Conservation (phyloP, 257 asterid species). For the Linderniella brevidens region DNA sequence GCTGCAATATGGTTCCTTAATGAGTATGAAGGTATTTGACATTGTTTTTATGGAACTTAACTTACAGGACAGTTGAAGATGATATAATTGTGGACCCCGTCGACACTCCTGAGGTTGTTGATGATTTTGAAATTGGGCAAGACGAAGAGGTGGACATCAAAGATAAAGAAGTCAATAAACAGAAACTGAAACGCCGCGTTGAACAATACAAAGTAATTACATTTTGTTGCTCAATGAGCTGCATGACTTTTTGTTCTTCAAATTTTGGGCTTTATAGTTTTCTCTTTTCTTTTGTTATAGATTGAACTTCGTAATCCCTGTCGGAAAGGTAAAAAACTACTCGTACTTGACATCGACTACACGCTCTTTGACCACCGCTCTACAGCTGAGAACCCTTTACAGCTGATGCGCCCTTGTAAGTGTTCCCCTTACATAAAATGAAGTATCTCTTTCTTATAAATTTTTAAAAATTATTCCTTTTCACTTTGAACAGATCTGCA, state of each 20-base stretch:
- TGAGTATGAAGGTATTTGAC: conserved; percentile 8
- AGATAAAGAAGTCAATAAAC: conserved; percentile 75
- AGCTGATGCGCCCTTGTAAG: conserved; percentile 97
- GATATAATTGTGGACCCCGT: conserved; percentile 67
- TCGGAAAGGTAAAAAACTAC: conserved; percentile 84
- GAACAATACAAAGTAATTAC: conserved; percentile 46
- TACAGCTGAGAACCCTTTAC: conserved; percentile 77
- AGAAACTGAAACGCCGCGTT: conserved; percentile 72
- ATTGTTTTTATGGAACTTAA: conserved; percentile 2
- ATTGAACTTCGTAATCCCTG: conserved; percentile 73
- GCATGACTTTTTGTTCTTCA: neutral
- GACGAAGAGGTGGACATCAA: conserved; percentile 71
- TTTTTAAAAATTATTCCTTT: conserved; percentile 1
- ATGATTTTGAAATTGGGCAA: conserved; percentile 82
- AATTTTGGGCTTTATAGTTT: neutral
- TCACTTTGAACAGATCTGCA: conserved; percentile 57
- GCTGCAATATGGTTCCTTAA: neutral
- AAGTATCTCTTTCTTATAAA: conserved; percentile 6
- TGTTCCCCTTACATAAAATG: conserved; percentile 9
- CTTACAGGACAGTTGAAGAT: conserved; percentile 79
- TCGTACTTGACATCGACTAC: conserved; percentile 86
- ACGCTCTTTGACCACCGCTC: conserved; percentile 94
- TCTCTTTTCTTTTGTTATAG: conserved; percentile 19
- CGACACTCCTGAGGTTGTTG: conserved; percentile 75
- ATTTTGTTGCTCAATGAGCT: too few relatives aligned